Percentiles rank a stretch among this genome's conserved stretches.
phyloP scores from a whole-genome alignment of 2,329 filamentous ascomycete species.

The Chaetomium sp. region DNA sequence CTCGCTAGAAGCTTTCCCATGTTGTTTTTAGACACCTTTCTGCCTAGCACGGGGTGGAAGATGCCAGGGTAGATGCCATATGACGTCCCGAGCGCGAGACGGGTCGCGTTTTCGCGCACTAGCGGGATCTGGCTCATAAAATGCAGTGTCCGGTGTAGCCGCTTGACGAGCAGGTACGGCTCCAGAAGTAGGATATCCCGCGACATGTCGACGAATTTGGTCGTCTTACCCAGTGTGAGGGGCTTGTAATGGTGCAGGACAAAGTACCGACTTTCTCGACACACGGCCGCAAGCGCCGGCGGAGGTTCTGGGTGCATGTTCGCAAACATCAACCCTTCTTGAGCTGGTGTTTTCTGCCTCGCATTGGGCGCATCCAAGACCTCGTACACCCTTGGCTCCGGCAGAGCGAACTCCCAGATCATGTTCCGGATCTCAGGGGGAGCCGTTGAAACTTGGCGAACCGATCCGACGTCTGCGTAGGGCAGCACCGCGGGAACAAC shows the following conservation, averaged over 20 bases:
- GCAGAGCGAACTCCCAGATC: conserved; percentile 51
- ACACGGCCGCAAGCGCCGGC: conserved; percentile 48
- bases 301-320: conserved; percentile 50
- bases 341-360: conserved; percentile 44
- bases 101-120: conserved; percentile 45
- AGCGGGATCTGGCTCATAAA: conserved; percentile 51
- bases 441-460: conserved; percentile 41
- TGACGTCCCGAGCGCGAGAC: conserved; percentile 50
- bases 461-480: conserved; percentile 27
- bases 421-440: conserved; percentile 49
- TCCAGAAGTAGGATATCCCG: conserved; percentile 52
- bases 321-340: conserved; percentile 50
- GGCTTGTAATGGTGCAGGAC: conserved; percentile 49
- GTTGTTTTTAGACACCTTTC: conserved; percentile 48
- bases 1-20: conserved; percentile 47
- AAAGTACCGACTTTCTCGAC: conserved; percentile 48
- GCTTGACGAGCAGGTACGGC: conserved; percentile 51
- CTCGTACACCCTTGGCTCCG: conserved; percentile 50
- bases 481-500: conserved; percentile 27
- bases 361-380: conserved; percentile 50
- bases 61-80: conserved; percentile 51
- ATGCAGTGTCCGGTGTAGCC: conserved; percentile 49
- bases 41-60: conserved; percentile 49
- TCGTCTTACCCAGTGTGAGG: conserved; percentile 48
- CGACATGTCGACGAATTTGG: conserved; percentile 50